Conservation (phyloP, 2,329 filamentous ascomycete species). For the Thyridium curvatum region DNA sequence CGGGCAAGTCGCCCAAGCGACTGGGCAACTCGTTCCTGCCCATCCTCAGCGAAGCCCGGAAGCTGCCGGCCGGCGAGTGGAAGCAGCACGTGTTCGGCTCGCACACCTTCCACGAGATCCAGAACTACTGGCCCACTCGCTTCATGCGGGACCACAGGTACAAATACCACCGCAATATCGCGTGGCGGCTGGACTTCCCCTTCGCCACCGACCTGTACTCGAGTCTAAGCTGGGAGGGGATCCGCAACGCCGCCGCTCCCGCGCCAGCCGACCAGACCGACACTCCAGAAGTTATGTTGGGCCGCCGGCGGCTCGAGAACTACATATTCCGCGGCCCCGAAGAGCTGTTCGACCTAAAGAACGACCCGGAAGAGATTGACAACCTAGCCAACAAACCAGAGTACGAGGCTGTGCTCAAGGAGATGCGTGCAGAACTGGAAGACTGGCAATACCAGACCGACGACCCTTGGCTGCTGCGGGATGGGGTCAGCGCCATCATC, state of each 20-base stretch:
- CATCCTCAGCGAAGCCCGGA: conserved; percentile 16
- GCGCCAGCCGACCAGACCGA: conserved; percentile 12
- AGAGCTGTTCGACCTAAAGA: conserved; percentile 38
- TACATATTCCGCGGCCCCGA: conserved; percentile 38
- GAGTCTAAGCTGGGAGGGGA: conserved; percentile 24
- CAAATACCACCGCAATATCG: conserved; percentile 45
- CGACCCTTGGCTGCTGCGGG: conserved; percentile 20
- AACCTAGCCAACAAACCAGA: conserved; percentile 31
- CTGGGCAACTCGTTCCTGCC: conserved; percentile 30
- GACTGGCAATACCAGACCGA: conserved; percentile 19
- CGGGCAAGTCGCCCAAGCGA: conserved; percentile 2
- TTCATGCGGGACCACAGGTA: conserved; percentile 32
- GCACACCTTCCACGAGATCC: conserved; percentile 44
- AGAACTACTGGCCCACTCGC: conserved; percentile 44
- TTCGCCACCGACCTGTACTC: conserved; percentile 40
- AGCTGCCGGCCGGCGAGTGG: conserved; percentile 13
- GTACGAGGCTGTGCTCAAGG: conserved; percentile 20
- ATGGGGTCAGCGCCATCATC: conserved; percentile 16
- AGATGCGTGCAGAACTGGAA: conserved; percentile 20
- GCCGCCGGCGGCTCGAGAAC: conserved; percentile 28
- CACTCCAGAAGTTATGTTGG: conserved; percentile 23
- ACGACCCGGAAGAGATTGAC: conserved; percentile 35
- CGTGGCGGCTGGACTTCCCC: conserved; percentile 41
- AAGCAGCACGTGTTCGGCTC: conserved; percentile 38
- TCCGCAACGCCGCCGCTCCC: not conserved